Evolutionary conservation across 2,329 filamentous ascomycete genomes (phyloP).

Genomic region (Trichoderma oligosporum): DNA sequence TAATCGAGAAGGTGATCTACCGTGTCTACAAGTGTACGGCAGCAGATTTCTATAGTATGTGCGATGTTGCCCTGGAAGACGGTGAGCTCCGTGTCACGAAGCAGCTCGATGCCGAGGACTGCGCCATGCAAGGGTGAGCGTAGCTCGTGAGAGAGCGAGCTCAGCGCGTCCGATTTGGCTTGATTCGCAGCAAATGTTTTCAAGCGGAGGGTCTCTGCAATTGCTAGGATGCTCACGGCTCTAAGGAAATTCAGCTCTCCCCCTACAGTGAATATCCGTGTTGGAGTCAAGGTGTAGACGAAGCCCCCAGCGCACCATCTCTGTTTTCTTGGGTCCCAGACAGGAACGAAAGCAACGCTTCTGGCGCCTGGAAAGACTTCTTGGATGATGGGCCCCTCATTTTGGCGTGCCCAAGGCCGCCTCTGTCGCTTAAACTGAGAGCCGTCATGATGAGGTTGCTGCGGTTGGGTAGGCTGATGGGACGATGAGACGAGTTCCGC

Average conservation of each 20-base stretch:
- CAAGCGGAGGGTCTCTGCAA: conserved; percentile 52
- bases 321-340: conserved; percentile 46
- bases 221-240: conserved; percentile 52
- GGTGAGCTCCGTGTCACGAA: conserved; percentile 49
- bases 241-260: conserved; percentile 50
- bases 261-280: conserved; percentile 42
- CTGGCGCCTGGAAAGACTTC: conserved; percentile 41
- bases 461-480: neutral
- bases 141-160: conserved; percentile 59
- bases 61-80: conserved; percentile 46
- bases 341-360: conserved; percentile 45
- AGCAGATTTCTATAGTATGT: conserved; percentile 49
- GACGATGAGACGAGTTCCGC: neutral
- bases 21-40: conserved; percentile 50
- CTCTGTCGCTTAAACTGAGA: conserved; percentile 3
- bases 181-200: conserved; percentile 38
- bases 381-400: conserved; percentile 29
- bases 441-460: neutral
- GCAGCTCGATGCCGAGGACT: conserved; percentile 49
- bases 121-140: conserved; percentile 60
- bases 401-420: conserved; percentile 20
- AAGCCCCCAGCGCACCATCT: conserved; percentile 50
- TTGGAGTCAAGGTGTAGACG: conserved; percentile 44
- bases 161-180: conserved; percentile 56
- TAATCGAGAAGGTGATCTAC: conserved; percentile 53